Conservation (phyloP, 106 monocot genomes). For the Allium sativum region DNA sequence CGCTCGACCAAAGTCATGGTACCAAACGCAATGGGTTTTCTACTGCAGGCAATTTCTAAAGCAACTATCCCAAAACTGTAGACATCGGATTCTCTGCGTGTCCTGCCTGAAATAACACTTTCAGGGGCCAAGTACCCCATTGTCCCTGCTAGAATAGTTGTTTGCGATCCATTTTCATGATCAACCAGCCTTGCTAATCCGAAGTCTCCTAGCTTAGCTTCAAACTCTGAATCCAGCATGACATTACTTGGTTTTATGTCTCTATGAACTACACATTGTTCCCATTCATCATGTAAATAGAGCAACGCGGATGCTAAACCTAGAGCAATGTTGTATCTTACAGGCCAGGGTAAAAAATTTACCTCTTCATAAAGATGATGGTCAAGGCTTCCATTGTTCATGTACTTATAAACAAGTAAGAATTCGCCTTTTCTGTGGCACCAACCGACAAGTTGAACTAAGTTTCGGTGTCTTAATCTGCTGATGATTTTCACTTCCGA, state of each 20-base stretch:
- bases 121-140: slow-evolving; percentile 25
- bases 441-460: slow-evolving; percentile 25
- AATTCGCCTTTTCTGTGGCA: slow-evolving; percentile 13
- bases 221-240: slow-evolving; percentile 17
- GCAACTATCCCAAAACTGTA: slow-evolving; percentile 18
- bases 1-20: slow-evolving; percentile 3
- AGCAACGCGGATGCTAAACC: slow-evolving; percentile 16
- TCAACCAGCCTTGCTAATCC: slow-evolving; percentile 16
- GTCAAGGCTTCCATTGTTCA: slow-evolving; percentile 54
- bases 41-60: slow-evolving; percentile 16
- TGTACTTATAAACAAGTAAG: slow-evolving; percentile 18
- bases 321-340: slow-evolving; percentile 12
- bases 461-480: slow-evolving; percentile 19
- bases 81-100: slow-evolving; percentile 16
- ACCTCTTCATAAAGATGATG: slow-evolving; percentile 7
- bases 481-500: slow-evolving; percentile 20
- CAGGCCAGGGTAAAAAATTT: slow-evolving; percentile 7
- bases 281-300: slow-evolving; percentile 24
- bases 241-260: slow-evolving; percentile 21
- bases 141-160: slow-evolving; percentile 16
- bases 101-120: slow-evolving; percentile 9
- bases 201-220: slow-evolving; percentile 24
- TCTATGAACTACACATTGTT: slow-evolving; percentile 23
- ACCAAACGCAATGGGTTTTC: slow-evolving; percentile 3
- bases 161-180: slow-evolving; percentile 11